A percentile compares a stretch with the other conserved stretches of the same genome.
phyloP scores from a whole-genome alignment of 805 yeast genomes.

The Schizosaccharomyces osmophilus region DNA sequence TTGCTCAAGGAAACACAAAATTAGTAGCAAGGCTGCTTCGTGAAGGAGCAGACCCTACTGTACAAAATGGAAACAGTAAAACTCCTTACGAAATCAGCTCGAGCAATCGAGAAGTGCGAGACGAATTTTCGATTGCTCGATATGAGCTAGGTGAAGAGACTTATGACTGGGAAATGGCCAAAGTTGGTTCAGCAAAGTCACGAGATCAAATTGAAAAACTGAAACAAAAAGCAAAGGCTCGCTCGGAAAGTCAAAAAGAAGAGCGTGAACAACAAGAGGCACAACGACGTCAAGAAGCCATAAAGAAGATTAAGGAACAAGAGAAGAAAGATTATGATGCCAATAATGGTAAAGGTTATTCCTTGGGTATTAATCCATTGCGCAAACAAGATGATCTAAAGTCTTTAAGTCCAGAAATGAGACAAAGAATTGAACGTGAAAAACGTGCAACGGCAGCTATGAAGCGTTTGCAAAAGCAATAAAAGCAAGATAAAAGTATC shows the following conservation, averaged over 20 bases:
- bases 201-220: constrained; percentile 13
- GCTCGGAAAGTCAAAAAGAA: constrained; percentile 7
- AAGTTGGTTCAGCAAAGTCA: constrained; percentile 31
- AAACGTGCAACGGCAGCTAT: constrained; percentile 93
- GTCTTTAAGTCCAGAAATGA: constrained; percentile 50
- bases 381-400: constrained; percentile 10
- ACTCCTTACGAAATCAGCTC: constrained; percentile 46
- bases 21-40: constrained; percentile 37
- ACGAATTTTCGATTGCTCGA: constrained; percentile 47
- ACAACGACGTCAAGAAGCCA: constrained; percentile 8
- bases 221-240: constrained; percentile 5
- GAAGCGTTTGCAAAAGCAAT: constrained; percentile 24
- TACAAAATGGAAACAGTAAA: constrained; percentile 27
- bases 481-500: not conserved
- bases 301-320: constrained; percentile 7
- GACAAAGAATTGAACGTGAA: constrained; percentile 63
- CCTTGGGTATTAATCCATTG: constrained; percentile 9
- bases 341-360: constrained; percentile 7
- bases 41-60: constrained; percentile 47
- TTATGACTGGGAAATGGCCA: constrained; percentile 46
- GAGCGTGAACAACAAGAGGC: constrained; percentile 4
- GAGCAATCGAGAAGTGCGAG: constrained; percentile 14
- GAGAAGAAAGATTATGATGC: constrained; percentile 6
- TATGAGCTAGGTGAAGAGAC: constrained; percentile 36
- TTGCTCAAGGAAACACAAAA: constrained; percentile 39